A percentile compares a stretch with the other conserved stretches of the same genome.
These are phyloP conservation scores for Cercospora beticola DNA, from an alignment of 2,329 filamentous ascomycete species.

Conservation along the genomic window DNA sequence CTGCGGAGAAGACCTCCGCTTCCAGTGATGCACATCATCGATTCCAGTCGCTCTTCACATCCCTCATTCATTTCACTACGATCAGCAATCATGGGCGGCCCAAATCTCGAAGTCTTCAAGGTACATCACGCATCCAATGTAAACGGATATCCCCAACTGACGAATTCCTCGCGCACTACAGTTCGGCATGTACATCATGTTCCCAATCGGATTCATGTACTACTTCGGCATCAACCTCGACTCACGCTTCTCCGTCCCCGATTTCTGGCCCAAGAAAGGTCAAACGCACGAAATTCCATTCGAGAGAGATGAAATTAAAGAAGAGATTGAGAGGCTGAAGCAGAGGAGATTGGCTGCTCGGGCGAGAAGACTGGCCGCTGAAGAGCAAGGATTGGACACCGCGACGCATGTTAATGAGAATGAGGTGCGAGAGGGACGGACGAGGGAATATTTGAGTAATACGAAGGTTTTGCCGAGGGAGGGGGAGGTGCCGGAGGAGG, in stretches of 20 bases:
- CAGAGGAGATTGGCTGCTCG: slow-evolving; percentile 48
- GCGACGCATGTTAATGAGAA: slow-evolving; percentile 10
- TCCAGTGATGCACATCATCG: slow-evolving; percentile 12
- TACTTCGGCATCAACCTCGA: slow-evolving; percentile 99
- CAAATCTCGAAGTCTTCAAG: slow-evolving; percentile 95
- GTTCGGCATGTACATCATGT: slow-evolving; percentile 99
- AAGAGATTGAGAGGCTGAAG: slow-evolving; percentile 73
- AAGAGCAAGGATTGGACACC: slow-evolving; percentile 19
- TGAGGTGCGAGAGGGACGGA: slow-evolving; percentile 3
- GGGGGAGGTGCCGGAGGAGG: not conserved
- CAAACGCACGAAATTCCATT: slow-evolving; percentile 74
- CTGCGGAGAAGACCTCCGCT: slow-evolving; percentile 6
- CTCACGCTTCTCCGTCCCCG: slow-evolving; percentile 79
- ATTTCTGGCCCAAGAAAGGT: slow-evolving; percentile 87
- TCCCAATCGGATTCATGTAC: slow-evolving; percentile 99
- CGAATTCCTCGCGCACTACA: slow-evolving; percentile 39
- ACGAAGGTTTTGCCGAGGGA: slow-evolving; percentile 8
- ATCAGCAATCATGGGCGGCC: slow-evolving; percentile 64
- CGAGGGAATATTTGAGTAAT: slow-evolving; percentile 15
- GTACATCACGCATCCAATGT: slow-evolving; percentile 47
- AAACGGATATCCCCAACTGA: too few species aligned
- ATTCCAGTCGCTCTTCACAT: slow-evolving; percentile 2
- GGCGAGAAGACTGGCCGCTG: slow-evolving; percentile 48
- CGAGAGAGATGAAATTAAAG: slow-evolving; percentile 77
- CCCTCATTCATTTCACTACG: not conserved